Conservation (phyloP, 2,329 filamentous ascomycete genomes). For the Epichloe bromicola region DNA sequence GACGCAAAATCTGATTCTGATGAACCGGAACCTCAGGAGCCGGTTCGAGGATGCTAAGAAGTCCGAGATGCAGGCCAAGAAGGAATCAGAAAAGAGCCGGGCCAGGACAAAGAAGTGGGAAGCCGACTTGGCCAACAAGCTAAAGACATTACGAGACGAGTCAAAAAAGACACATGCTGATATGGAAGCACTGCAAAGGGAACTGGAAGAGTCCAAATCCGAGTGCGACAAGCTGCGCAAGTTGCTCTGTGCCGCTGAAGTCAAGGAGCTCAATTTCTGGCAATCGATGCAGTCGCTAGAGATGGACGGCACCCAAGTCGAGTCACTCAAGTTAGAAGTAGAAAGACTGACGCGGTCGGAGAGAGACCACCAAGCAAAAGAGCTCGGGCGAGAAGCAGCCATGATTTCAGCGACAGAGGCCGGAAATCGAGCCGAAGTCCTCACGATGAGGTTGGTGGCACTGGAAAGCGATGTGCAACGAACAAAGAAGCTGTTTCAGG, state of each 20-base stretch:
- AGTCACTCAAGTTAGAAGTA: conserved; percentile 45
- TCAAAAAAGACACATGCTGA: conserved; percentile 52
- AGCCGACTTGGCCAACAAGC: conserved; percentile 52
- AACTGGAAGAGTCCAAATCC: conserved; percentile 42
- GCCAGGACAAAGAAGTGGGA: conserved; percentile 69
- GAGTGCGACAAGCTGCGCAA: conserved; percentile 53
- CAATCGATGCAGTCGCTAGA: conserved; percentile 53
- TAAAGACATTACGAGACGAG: conserved; percentile 55
- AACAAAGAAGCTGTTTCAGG: conserved; percentile 30
- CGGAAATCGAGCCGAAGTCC: conserved; percentile 43
- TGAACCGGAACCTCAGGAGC: conserved; percentile 59
- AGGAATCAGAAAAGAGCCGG: conserved; percentile 59
- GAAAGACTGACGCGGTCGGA: conserved; percentile 47
- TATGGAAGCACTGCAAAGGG: conserved; percentile 40
- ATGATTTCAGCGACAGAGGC: conserved; percentile 46
- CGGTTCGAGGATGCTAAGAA: conserved; percentile 63
- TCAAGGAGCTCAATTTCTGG: conserved; percentile 49
- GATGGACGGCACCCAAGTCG: conserved; percentile 46
- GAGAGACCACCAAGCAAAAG: conserved; percentile 47
- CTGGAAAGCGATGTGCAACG: conserved; percentile 34
- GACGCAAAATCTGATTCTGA: conserved; percentile 67
- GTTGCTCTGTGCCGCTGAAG: conserved; percentile 56
- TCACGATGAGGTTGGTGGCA: conserved; percentile 44
- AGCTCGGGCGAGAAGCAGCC: conserved; percentile 44
- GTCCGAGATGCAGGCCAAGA: conserved; percentile 54